A percentile compares a stretch with the other conserved stretches of the same genome.
Evolutionary conservation across 129 eudicot species (phyloP).

Genomic region (Helianthus annuus): HanXRQr2.0-SUNRISE NC_035443.2:138609369-138609868

Average conservation of each 20-base stretch:
- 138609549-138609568: neutral
- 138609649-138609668: neutral
- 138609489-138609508: conserved; percentile 11
- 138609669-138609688: neutral
- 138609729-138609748: neutral
- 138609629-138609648: neutral
- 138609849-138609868: conserved; percentile 98
- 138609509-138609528: conserved; percentile 4
- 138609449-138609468: neutral
- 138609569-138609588: conserved; percentile 2
- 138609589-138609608: neutral
- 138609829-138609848: conserved; percentile 92
- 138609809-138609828: conserved; percentile 90
- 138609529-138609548: neutral
- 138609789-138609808: conserved; percentile 6
- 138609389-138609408: conserved; percentile 15
- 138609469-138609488: neutral
- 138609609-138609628: neutral
- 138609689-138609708: neutral
- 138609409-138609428: conserved; percentile 1
- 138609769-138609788: neutral
- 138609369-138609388: conserved; percentile 1
- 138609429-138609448: neutral
- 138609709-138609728: neutral
- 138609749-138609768: neutral